These are phyloP conservation scores for Mucor plumbeus DNA, from an alignment of 371 early-diverging fungal species.

Conservation along the genomic window DNA sequence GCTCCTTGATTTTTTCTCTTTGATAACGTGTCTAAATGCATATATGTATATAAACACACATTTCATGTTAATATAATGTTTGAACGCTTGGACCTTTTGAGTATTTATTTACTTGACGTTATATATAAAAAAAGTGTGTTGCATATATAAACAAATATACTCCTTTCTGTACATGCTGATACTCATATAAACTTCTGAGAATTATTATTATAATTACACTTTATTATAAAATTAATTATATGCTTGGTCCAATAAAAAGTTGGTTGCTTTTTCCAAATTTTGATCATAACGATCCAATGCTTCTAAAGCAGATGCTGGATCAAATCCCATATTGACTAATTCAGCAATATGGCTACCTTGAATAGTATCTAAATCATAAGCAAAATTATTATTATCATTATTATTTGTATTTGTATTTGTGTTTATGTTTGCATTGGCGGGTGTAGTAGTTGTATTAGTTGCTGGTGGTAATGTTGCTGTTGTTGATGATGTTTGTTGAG, in stretches of 20 bases:
- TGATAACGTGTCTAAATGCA: slow-evolving; percentile 21
- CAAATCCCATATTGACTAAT: slow-evolving; percentile 70
- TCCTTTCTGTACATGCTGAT: too few relatives aligned
- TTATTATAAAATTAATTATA: slow-evolving; percentile 21
- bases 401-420: not conserved
- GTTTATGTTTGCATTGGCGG: not conserved
- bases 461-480: too few relatives aligned
- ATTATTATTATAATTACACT: slow-evolving; percentile 3
- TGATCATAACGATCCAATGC: slow-evolving; percentile 73
- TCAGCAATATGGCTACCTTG: slow-evolving; percentile 47
- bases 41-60: not conserved
- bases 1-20: slow-evolving; percentile 7
- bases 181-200: not conserved
- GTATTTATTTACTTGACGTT: slow-evolving; percentile 2
- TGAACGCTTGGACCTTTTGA: slow-evolving; percentile 24
- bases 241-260: slow-evolving; percentile 68
- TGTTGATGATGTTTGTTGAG: not conserved
- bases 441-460: not conserved
- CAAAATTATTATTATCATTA: not conserved
- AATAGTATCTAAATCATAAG: slow-evolving; percentile 23
- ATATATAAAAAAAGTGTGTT: not conserved
- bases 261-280: slow-evolving; percentile 71
- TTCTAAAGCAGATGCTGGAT: slow-evolving; percentile 61
- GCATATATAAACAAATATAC: not conserved
- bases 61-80: not conserved